phyloP scores from a whole-genome alignment of 495 filamentous ascomycete species.

The Penicillium argentinense region DNA sequence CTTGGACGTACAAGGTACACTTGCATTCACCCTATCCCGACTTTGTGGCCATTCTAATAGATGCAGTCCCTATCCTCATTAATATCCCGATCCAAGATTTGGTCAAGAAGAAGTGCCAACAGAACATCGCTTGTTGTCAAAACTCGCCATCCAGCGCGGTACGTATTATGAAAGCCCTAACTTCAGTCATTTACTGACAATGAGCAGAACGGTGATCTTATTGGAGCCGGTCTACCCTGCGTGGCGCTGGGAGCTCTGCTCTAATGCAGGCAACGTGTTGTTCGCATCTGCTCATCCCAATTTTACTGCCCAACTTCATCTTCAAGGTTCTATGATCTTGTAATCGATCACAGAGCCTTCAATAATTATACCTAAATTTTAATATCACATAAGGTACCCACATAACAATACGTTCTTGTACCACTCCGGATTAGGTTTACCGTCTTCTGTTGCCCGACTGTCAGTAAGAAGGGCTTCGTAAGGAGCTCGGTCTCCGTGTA shows the following conservation, averaged over 20 bases:
- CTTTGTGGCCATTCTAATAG: neutral
- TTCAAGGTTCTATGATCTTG: no score
- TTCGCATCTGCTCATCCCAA: no score
- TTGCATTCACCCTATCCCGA: neutral
- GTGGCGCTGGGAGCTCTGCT: constrained; percentile 52
- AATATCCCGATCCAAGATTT: constrained; percentile 41
- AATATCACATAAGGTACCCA: no score
- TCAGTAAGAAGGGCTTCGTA: no score
- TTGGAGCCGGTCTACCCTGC: constrained; percentile 51
- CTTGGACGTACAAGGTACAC: constrained; percentile 30
- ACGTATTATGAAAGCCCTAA: constrained; percentile 20
- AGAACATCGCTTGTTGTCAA: constrained; percentile 55
- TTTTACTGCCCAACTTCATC: no score
- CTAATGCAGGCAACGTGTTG: no score
- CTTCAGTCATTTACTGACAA: neutral
- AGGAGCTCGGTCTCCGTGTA: no score
- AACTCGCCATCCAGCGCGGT: constrained; percentile 40
- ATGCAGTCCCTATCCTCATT: constrained; percentile 27
- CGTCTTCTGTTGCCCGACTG: no score
- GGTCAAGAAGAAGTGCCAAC: constrained; percentile 52
- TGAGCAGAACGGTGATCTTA: constrained; percentile 29
- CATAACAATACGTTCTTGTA: no score
- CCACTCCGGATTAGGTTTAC: no score
- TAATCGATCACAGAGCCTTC: no score
- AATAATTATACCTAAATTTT: no score